These are phyloP conservation scores for Chondrus crispus DNA, from an alignment of 23 red algal genomes.

Conservation along the genomic window DNA sequence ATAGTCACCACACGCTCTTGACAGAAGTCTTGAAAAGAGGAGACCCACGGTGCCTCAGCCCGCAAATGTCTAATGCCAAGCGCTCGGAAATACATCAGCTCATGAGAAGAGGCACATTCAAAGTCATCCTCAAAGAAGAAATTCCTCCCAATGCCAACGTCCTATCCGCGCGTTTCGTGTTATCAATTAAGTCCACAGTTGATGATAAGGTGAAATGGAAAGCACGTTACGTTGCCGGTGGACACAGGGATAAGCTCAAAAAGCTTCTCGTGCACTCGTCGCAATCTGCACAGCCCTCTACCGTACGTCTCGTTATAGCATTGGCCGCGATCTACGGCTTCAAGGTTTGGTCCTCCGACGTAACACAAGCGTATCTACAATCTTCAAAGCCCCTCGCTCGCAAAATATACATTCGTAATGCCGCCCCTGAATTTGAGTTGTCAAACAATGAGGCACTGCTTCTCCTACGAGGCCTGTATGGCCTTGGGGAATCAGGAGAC, in stretches of 20 bases:
- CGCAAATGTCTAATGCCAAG: background rate
- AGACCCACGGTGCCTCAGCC: background rate
- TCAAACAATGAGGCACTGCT: background rate
- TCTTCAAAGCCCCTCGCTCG: background rate
- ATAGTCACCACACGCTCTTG: background rate
- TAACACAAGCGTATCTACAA: background rate
- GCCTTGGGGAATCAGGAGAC: constrained; percentile 9
- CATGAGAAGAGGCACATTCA: background rate
- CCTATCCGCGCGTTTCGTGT: background rate
- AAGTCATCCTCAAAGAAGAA: background rate
- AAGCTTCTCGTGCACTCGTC: background rate
- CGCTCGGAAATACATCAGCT: background rate
- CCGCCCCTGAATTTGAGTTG: background rate
- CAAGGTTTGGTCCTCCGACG: background rate
- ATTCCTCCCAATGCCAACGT: background rate
- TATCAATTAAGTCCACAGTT: background rate
- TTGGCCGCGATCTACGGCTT: background rate
- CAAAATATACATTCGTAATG: background rate
- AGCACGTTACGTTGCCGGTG: constrained; percentile 1
- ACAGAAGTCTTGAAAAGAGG: background rate
- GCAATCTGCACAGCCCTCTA: background rate
- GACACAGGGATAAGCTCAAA: background rate
- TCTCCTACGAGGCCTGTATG: background rate
- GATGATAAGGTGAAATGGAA: background rate
- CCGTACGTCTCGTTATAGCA: background rate